These are phyloP conservation scores for Neurospora sp. DNA, from an alignment of 495 filamentous ascomycete genomes.

Conservation along the genomic window DNA sequence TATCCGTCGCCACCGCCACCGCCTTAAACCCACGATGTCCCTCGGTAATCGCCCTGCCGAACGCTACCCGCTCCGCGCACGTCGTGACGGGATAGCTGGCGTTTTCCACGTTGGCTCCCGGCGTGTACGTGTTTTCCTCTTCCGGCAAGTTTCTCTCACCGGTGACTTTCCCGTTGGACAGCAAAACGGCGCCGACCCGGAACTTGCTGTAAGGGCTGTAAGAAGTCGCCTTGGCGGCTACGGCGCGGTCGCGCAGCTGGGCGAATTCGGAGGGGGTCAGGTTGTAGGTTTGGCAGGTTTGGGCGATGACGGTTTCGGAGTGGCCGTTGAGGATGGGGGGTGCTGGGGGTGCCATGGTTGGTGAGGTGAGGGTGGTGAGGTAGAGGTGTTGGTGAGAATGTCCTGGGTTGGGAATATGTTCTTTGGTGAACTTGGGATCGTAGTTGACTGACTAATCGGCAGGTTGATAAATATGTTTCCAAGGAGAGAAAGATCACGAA, in stretches of 20 bases:
- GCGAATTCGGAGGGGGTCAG: slow-evolving; percentile 51
- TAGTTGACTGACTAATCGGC: not conserved
- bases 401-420: not conserved
- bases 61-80: slow-evolving; percentile 84
- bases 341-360: slow-evolving; percentile 2
- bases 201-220: slow-evolving; percentile 95
- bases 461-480: not conserved
- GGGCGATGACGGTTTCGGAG: slow-evolving; percentile 14
- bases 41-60: slow-evolving; percentile 66
- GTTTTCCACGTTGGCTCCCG: slow-evolving; percentile 90
- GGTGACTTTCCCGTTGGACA: slow-evolving; percentile 33
- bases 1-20: slow-evolving; percentile 78
- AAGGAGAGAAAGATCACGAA: not conserved
- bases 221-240: slow-evolving; percentile 59
- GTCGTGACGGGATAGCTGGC: slow-evolving; percentile 84
- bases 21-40: slow-evolving; percentile 68
- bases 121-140: slow-evolving; percentile 18
- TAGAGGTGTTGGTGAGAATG: not conserved
- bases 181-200: slow-evolving; percentile 76
- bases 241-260: slow-evolving; percentile 47
- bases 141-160: too few species aligned
- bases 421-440: not conserved
- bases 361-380: not conserved
- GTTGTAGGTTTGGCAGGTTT: slow-evolving; percentile 30
- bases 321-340: slow-evolving; percentile 14